Evolutionary conservation across 2,329 filamentous ascomycete species (phyloP).

Genomic region (Arthrobotrys sinensis): DNA sequence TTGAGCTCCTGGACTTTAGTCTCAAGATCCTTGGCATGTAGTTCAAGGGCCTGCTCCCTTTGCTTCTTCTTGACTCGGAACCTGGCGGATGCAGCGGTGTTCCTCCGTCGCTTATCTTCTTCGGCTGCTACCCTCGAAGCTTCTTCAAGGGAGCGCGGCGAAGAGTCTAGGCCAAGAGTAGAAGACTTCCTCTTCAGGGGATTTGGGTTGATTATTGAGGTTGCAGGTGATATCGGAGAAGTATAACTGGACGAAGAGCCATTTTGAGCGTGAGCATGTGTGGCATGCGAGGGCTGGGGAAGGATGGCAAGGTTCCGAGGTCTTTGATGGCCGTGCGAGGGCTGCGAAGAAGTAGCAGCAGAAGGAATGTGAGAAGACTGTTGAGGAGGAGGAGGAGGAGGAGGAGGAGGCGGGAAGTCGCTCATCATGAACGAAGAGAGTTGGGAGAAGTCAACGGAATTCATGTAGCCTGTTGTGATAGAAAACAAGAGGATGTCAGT

Average conservation of each 20-base stretch:
- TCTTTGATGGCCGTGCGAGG: constrained; percentile 46
- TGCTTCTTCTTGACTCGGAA: constrained; percentile 98
- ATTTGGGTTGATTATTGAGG: constrained; percentile 37
- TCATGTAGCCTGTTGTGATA: constrained; percentile 53
- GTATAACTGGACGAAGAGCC: constrained; percentile 36
- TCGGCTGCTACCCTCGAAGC: constrained; percentile 81
- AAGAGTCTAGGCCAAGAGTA: constrained; percentile 39
- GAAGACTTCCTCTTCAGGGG: constrained; percentile 49
- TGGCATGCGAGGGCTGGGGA: constrained; percentile 51
- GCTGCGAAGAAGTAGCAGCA: constrained; percentile 37
- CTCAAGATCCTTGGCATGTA: constrained; percentile 84
- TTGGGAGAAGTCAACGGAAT: constrained; percentile 58
- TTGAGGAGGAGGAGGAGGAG: constrained; percentile 37
- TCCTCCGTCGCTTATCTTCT: constrained; percentile 90
- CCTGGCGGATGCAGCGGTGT: constrained; percentile 88
- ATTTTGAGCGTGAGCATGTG: constrained; percentile 40
- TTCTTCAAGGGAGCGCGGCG: constrained; percentile 73
- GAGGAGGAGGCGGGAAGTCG: constrained; percentile 51
- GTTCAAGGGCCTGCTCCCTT: constrained; percentile 87
- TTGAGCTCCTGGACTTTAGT: constrained; percentile 84
- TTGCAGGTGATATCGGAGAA: constrained; percentile 50
- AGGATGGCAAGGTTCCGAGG: constrained; percentile 58
- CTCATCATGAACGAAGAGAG: constrained; percentile 58
- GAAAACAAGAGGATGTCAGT: constrained; percentile 39
- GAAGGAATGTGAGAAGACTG: constrained; percentile 50